Evolutionary conservation across 2,329 filamentous ascomycete genomes (phyloP).

Genomic region (Zelopaecilomyces penicillatus): DNA sequence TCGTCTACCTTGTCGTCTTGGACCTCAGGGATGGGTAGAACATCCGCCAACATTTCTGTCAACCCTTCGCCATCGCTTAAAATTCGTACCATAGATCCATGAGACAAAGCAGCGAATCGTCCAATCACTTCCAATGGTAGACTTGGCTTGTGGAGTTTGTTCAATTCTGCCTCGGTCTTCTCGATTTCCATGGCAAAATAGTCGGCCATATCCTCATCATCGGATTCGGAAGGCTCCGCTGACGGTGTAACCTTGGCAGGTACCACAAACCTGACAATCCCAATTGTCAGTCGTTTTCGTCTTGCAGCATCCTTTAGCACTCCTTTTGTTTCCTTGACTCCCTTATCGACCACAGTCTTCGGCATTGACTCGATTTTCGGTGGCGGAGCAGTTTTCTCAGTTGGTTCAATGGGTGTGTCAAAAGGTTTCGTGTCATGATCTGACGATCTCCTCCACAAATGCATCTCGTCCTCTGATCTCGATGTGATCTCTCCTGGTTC

Average conservation of each 20-base stretch:
- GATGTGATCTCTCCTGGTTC: constrained; percentile 40
- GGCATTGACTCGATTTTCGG: background rate
- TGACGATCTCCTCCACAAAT: constrained; percentile 16
- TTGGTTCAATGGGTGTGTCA: background rate
- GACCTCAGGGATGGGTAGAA: constrained; percentile 1
- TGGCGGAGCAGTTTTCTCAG: background rate
- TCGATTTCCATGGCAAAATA: constrained; percentile 46
- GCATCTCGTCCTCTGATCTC: constrained; percentile 31
- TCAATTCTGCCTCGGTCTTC: constrained; percentile 42
- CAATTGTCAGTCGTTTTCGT: constrained; percentile 21
- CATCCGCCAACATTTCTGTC: constrained; percentile 32
- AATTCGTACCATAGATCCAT: constrained; percentile 41
- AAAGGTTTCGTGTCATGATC: constrained; percentile 1
- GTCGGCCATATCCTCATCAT: constrained; percentile 51
- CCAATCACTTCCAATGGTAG: constrained; percentile 33
- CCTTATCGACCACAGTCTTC: background rate
- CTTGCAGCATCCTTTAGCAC: constrained; percentile 11
- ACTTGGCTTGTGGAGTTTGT: constrained; percentile 34
- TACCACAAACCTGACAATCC: constrained; percentile 30
- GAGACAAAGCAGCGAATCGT: constrained; percentile 39
- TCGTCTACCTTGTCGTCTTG: constrained; percentile 1
- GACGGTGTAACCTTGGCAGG: constrained; percentile 27
- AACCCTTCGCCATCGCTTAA: constrained; percentile 37
- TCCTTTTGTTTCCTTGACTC: background rate
- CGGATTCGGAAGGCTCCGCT: constrained; percentile 36